Base-by-base conservation (phyloP, 345 rosid genomes). In the Streptanthus diversifolius region DNA sequence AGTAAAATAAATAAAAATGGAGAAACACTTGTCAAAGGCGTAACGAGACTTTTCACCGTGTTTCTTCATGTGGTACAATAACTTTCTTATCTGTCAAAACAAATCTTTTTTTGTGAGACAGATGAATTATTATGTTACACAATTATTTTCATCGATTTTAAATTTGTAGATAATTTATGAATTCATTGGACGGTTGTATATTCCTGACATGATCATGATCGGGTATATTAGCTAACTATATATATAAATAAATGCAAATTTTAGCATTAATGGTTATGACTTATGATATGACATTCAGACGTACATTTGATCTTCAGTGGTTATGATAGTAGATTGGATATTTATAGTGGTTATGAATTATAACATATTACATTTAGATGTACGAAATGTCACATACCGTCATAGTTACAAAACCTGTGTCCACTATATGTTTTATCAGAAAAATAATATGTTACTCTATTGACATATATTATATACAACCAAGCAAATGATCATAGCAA, bases 391-490 rank as follows among this genome's bases (percentile, higher is more conserved):
- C 65, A 55, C 8, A 73, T 33, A 36, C 57, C 8, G 18, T 41
- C 70, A 30, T 10, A 52, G 47, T 41, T 30, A 63, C 11, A 10
- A 33, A 43, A 52, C 5, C 9, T 40, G 33, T 41, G 4, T 52
- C 44, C 49, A 43, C 15, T 33, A n/a, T 5, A 21, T 27, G 7
- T 21, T 14, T 53, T 63, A 19, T 61, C 54, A 33, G 36, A 73
- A 63, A 36, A 22, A 25, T 30, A n/a, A 33, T 22, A 70, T 12
- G 49, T 44, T 45, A 32, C 40, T 15, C 60, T 32, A 15, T 15
- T 32, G 13, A 56, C 51, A n/a, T 25, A 37, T 36, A 47, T 47
- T 57, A 66, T 66, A 48, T 74, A 74, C 45, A 73, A 56, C 19
- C 43, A 48, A 18, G 44, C 36, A 60, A n/a, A 62, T 51, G 32